Evolutionary conservation across 2,329 filamentous ascomycete species (phyloP).

Genomic region (Aspergillus phoenicis): DNA sequence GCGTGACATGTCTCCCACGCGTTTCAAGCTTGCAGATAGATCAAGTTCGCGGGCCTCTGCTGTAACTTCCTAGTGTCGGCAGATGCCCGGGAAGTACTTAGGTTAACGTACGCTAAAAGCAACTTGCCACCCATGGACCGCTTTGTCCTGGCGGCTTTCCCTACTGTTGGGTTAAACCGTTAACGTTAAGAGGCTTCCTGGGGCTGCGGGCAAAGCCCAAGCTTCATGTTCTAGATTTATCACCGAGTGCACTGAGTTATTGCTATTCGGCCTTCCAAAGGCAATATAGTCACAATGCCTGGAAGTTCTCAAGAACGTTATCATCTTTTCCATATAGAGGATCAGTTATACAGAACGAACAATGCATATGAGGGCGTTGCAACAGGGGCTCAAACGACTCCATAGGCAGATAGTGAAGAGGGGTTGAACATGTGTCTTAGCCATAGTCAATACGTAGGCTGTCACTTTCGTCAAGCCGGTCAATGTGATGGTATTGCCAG

Average conservation of each 20-base stretch:
- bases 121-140: background rate
- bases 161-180: background rate
- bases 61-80: background rate
- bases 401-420: background rate
- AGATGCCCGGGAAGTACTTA: background rate
- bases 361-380: background rate
- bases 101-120: background rate
- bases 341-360: background rate
- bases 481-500: background rate
- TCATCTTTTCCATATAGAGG: background rate
- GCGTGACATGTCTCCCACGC: background rate
- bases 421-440: background rate
- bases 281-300: background rate
- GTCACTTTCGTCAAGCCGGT: constrained; percentile 1
- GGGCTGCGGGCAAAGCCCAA: too few relatives aligned
- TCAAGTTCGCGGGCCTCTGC: background rate
- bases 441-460: constrained; percentile 1
- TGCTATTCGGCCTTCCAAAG: background rate
- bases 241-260: background rate
- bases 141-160: background rate
- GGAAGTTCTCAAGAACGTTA: background rate
- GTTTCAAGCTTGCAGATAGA: background rate
- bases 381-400: background rate
- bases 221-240: background rate
- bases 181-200: too few relatives aligned